Evolutionary conservation across 78 protist genomes (phyloP), one percentile per base, ranked within the genome.

Genomic region (Tieghemostelium lacteum): DNA sequence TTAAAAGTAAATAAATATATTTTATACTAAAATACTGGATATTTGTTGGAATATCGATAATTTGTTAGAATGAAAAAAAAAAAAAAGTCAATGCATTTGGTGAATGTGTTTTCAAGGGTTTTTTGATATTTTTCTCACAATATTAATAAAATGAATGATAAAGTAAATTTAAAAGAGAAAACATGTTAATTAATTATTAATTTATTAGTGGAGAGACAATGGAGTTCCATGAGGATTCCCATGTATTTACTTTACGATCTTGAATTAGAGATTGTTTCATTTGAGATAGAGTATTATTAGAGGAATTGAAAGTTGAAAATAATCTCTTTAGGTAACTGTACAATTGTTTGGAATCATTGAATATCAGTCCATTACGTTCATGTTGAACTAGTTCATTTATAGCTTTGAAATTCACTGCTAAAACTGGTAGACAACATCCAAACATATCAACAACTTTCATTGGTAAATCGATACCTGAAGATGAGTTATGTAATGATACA

Each of bases 371-470:
- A 58, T 83, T 83, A 49, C 39, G 2, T 4, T 75, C 73, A 29
- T 37, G 57, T 45, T 71, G 70, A 28, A 96, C 97, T 54, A 96
- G 63, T 20, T 96, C 98, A 26, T 45, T 54, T 4, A 96, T 64
- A 22, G 96, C 93, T 1, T 28, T 36, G 34, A 77, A 97, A 17
- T 80, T 52, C 16, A 94, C n/a, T 17, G 99, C 99, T 19, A 78
- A 85, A 6, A 89, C 98, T 2, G 99, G 99, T 3, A 98, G 61
- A 12, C 92, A 86, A 45, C 94, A 76, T 24, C 99, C 99, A 75
- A 97, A 94, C 98, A 97, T 96, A 72, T 98, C 99, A 24, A 98
- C 97, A 7, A 97, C 97, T 92, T 98, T 98, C 99, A 98, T 98
- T 26, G 99, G 99, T 24, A 98, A 87, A 73, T 98, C 99, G 8